Evolutionary conservation across 257 asterid species (phyloP).

Genomic region (Nicotiana attenuata): DNA sequence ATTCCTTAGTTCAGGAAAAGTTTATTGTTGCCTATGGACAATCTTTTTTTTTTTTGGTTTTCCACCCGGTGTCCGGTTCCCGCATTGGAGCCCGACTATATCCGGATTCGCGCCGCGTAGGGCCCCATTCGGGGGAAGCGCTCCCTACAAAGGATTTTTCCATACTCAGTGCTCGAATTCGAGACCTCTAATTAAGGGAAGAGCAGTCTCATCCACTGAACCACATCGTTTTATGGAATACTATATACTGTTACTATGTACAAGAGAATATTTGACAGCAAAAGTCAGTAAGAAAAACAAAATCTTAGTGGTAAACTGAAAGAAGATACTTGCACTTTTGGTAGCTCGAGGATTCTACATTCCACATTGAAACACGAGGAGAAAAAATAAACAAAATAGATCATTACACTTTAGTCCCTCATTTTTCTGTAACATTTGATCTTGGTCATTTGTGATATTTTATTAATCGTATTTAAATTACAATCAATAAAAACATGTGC

Average conservation of each 20-base stretch:
- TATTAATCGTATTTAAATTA: too few relatives aligned
- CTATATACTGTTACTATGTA: neutral
- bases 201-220: too few relatives aligned
- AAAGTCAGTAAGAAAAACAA: neutral
- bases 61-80: too few relatives aligned
- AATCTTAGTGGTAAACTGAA: neutral
- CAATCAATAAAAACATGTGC: too few relatives aligned
- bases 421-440: neutral
- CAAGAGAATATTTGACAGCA: neutral
- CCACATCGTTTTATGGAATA: neutral
- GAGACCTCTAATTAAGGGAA: too few relatives aligned
- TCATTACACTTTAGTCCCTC: neutral
- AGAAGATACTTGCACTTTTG: neutral
- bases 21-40: neutral
- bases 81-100: too few relatives aligned
- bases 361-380: neutral
- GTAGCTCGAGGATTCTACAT: neutral
- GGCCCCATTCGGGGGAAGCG: too few relatives aligned
- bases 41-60: too few relatives aligned
- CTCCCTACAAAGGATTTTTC: too few relatives aligned
- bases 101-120: too few relatives aligned
- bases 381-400: neutral
- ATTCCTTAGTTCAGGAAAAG: neutral
- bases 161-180: too few relatives aligned
- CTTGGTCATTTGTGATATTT: neutral